Evolutionary conservation across 192 early-diverging fungal genomes (phyloP).

Genomic region (Entomortierella lignicola): DNA sequence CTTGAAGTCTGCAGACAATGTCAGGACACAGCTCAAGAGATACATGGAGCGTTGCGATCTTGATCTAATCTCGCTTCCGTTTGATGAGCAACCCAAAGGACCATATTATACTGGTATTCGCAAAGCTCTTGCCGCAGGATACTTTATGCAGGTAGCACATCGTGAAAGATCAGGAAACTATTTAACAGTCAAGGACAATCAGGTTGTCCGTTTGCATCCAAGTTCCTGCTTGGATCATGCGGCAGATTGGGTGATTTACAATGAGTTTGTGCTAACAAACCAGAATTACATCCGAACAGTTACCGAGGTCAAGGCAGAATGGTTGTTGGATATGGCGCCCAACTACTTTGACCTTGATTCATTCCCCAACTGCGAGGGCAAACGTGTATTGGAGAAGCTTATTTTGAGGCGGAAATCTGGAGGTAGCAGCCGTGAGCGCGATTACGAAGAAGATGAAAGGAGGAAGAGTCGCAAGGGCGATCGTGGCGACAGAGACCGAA

Average conservation of each 20-base stretch:
- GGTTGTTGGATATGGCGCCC: slow-evolving; percentile 86
- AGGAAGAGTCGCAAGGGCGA: slow-evolving; percentile 49
- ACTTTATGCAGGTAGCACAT: slow-evolving; percentile 99
- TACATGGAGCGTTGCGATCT: slow-evolving; percentile 82
- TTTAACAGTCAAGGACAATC: slow-evolving; percentile 97
- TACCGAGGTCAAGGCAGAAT: slow-evolving; percentile 89
- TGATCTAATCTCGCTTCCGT: slow-evolving; percentile 75
- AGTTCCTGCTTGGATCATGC: slow-evolving; percentile 89
- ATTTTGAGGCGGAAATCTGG: slow-evolving; percentile 63
- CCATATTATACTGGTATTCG: slow-evolving; percentile 90
- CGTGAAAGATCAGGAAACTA: slow-evolving; percentile 89
- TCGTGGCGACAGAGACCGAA: slow-evolving; percentile 41
- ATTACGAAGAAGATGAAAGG: slow-evolving; percentile 18
- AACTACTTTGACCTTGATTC: slow-evolving; percentile 90
- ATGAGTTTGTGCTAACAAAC: slow-evolving; percentile 98
- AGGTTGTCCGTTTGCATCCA: slow-evolving; percentile 94
- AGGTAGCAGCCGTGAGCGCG: slow-evolving; percentile 50
- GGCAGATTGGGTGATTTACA: slow-evolving; percentile 99
- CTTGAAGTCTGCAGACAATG: slow-evolving; percentile 92
- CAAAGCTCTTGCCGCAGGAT: slow-evolving; percentile 89
- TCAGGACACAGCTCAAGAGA: slow-evolving; percentile 88
- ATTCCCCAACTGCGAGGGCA: slow-evolving; percentile 94
- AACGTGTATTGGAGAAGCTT: slow-evolving; percentile 82
- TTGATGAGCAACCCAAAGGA: slow-evolving; percentile 72
- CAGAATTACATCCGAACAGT: slow-evolving; percentile 97